A percentile compares a stretch with the other conserved stretches of the same genome.
phyloP scores from a whole-genome alignment of 768 basidiomycete genomes.

The Trametes sanguinea region DNA sequence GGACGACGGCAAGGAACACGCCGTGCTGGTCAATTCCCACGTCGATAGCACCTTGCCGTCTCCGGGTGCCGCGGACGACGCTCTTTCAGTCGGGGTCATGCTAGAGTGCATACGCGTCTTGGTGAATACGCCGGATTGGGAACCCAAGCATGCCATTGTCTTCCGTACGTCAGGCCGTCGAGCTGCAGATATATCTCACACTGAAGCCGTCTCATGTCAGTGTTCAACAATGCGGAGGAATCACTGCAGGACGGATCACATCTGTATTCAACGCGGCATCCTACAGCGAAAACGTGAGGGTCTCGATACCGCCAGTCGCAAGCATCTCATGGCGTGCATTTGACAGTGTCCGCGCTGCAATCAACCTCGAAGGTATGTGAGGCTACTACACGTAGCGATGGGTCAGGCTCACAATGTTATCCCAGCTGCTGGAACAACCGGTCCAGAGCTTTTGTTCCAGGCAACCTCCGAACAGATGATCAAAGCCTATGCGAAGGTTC shows the following conservation, averaged over 20 bases:
- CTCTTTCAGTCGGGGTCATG: slow-evolving; percentile 87
- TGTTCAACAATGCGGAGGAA: slow-evolving; percentile 96
- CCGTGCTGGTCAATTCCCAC: slow-evolving; percentile 87
- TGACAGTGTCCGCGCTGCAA: slow-evolving; percentile 73
- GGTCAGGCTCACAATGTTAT: neutral
- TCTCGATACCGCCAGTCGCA: neutral
- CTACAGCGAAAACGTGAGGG: slow-evolving; percentile 63
- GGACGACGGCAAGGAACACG: slow-evolving; percentile 69
- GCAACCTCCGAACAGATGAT: slow-evolving; percentile 96
- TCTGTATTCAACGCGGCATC: slow-evolving; percentile 89
- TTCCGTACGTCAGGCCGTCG: slow-evolving; percentile 59
- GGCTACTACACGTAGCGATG: neutral
- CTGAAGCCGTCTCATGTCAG: slow-evolving; percentile 38
- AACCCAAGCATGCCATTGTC: slow-evolving; percentile 75
- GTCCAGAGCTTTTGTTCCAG: slow-evolving; percentile 91
- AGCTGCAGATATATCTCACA: neutral
- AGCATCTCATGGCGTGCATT: neutral
- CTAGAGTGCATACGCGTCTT: slow-evolving; percentile 84
- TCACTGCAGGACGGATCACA: slow-evolving; percentile 94
- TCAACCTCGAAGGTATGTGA: slow-evolving; percentile 83
- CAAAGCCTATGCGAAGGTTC: slow-evolving; percentile 82
- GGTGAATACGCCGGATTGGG: slow-evolving; percentile 64
- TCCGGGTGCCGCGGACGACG: slow-evolving; percentile 90
- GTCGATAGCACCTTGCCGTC: slow-evolving; percentile 88
- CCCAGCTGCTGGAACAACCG: slow-evolving; percentile 81